A percentile compares a stretch with the other conserved stretches of the same genome.
phyloP scores from a whole-genome alignment of 306 rosid species.

The Rubus parviflorus region DNA sequence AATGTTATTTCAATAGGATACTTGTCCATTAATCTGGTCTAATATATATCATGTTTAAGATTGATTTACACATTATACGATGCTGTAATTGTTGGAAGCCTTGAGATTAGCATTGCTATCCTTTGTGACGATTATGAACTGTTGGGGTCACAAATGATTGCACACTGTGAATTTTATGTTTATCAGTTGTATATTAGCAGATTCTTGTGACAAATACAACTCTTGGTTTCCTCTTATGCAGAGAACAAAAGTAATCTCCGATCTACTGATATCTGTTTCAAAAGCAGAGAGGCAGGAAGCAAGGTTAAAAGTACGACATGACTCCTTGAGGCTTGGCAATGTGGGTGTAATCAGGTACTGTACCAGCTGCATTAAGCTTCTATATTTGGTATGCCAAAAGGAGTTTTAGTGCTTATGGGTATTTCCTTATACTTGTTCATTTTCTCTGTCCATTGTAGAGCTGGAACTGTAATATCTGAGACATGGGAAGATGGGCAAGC shows the following conservation, averaged over 20 bases:
- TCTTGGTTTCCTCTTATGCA: conserved; percentile 45
- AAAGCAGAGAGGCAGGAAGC: conserved; percentile 98
- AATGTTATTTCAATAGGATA: neutral
- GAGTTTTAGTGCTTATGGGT: neutral
- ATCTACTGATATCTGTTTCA: conserved; percentile 93
- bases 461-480: conserved; percentile 97
- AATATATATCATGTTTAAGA: neutral
- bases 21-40: neutral
- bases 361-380: conserved; percentile 11
- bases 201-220: conserved; percentile 13
- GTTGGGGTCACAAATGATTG: neutral
- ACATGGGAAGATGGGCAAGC: conserved; percentile 99
- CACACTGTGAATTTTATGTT: neutral
- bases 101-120: neutral
- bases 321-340: conserved; percentile 94
- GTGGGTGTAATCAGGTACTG: conserved; percentile 92
- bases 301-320: conserved; percentile 94
- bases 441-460: conserved; percentile 54
- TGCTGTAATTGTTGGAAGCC: neutral
- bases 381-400: neutral
- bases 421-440: neutral
- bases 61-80: neutral
- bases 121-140: neutral
- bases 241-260: conserved; percentile 90
- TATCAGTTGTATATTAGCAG: neutral